Conservation (phyloP, 2,329 filamentous ascomycete species). For the Ophiocordyceps polyrhachis-furcata region DNA sequence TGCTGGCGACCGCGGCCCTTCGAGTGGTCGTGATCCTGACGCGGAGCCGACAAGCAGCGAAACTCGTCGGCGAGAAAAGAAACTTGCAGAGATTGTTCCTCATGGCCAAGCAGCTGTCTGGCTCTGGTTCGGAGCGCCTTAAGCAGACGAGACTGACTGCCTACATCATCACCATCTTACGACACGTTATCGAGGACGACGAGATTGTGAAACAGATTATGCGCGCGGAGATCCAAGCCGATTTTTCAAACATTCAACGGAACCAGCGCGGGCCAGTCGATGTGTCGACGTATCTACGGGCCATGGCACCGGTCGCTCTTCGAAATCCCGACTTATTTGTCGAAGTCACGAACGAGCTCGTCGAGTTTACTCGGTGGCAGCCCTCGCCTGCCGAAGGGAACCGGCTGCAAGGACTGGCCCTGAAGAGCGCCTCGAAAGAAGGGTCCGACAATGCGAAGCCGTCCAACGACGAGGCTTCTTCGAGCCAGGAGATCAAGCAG, state of each 20-base stretch:
- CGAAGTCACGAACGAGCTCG: conserved; percentile 66
- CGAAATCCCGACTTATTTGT: conserved; percentile 75
- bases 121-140: conserved; percentile 57
- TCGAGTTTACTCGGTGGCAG: conserved; percentile 50
- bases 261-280: conserved; percentile 40
- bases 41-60: conserved; percentile 55
- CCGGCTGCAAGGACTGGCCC: conserved; percentile 17
- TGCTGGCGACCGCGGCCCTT: conserved; percentile 64
- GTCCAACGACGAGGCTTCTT: conserved; percentile 2
- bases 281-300: conserved; percentile 52
- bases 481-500: conserved; percentile 31
- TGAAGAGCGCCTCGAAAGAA: conserved; percentile 19
- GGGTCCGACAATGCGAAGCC: conserved; percentile 4
- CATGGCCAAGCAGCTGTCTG: conserved; percentile 84
- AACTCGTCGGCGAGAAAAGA: conserved; percentile 64
- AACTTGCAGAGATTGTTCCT: conserved; percentile 82
- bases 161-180: conserved; percentile 67
- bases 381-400: conserved; percentile 15
- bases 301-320: conserved; percentile 61
- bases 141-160: conserved; percentile 30
- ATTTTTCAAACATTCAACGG: conserved; percentile 41
- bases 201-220: conserved; percentile 82
- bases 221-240: conserved; percentile 68
- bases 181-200: conserved; percentile 89
- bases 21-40: conserved; percentile 80